These are phyloP conservation scores for Alternaria dauci DNA, from an alignment of 2,329 filamentous ascomycete species.

Conservation along the genomic window DNA sequence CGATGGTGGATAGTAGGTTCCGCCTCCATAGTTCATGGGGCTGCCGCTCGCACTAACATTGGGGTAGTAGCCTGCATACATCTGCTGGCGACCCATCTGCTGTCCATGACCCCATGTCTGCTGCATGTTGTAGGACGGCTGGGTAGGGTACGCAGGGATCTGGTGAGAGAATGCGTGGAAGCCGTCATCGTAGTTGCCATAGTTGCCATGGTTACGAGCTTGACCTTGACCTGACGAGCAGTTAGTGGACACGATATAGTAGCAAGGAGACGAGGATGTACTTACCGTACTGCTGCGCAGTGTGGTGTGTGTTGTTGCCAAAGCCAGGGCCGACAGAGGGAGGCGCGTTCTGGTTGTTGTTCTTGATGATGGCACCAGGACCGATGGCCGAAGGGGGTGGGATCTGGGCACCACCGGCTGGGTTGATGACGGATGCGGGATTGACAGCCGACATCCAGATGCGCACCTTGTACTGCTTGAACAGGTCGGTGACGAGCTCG, in stretches of 20 bases:
- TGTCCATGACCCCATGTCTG: slow-evolving; percentile 36
- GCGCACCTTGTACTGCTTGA: slow-evolving; percentile 98
- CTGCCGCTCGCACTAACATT: slow-evolving; percentile 36
- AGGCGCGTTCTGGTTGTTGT: slow-evolving; percentile 28
- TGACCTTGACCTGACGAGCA: slow-evolving; percentile 25
- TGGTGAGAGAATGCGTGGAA: slow-evolving; percentile 46
- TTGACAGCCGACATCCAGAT: slow-evolving; percentile 99
- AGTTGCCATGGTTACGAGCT: slow-evolving; percentile 26
- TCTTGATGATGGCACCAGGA: slow-evolving; percentile 47
- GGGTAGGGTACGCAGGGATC: slow-evolving; percentile 34
- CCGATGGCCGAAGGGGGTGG: slow-evolving; percentile 50
- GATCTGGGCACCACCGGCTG: slow-evolving; percentile 43
- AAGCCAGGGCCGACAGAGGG: slow-evolving; percentile 46
- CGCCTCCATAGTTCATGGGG: slow-evolving; percentile 45
- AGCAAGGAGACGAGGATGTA: neutral
- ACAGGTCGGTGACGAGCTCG: slow-evolving; percentile 92
- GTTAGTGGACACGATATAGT: slow-evolving; percentile 16
- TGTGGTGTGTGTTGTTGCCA: slow-evolving; percentile 35
- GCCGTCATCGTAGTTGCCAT: slow-evolving; percentile 36
- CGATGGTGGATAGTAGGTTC: slow-evolving; percentile 41
- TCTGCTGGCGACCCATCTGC: slow-evolving; percentile 30
- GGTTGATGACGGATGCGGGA: slow-evolving; percentile 79
- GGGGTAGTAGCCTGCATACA: slow-evolving; percentile 33
- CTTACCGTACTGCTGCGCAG: slow-evolving; percentile 42
- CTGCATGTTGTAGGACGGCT: slow-evolving; percentile 37